Percentiles rank a stretch among this genome's conserved stretches.
Evolutionary conservation across 2,329 filamentous ascomycete species (phyloP).

Genomic region (Hypoxylon sp.): DNA sequence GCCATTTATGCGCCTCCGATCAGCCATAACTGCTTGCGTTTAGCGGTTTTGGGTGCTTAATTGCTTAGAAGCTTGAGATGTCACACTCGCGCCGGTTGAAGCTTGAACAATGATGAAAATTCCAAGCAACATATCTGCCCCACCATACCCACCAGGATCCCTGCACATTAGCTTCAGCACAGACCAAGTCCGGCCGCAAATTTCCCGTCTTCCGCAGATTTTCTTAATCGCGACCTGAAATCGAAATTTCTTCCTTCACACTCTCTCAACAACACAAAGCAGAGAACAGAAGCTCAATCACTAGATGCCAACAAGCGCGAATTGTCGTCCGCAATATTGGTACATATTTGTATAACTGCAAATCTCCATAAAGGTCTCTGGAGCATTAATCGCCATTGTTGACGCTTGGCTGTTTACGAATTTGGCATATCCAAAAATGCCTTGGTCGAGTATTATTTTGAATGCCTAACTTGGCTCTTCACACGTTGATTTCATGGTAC

Average conservation of each 20-base stretch:
- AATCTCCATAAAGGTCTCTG: neutral
- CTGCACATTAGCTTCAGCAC: constrained; percentile 32
- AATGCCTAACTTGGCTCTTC: constrained; percentile 2
- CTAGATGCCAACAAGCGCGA: neutral
- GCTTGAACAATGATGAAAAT: constrained; percentile 32
- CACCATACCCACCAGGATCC: constrained; percentile 32
- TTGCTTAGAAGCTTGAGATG: constrained; percentile 29
- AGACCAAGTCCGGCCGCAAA: constrained; percentile 32
- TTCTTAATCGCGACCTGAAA: constrained; percentile 22
- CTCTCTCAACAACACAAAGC: constrained; percentile 11
- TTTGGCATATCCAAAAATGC: neutral
- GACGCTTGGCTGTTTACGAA: neutral
- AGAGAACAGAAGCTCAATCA: neutral
- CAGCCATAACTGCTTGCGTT: constrained; percentile 70
- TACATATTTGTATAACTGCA: neutral
- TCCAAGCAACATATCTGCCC: constrained; percentile 41
- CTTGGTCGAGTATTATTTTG: neutral
- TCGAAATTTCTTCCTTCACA: constrained; percentile 35
- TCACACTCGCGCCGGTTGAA: constrained; percentile 36
- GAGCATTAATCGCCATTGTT: neutral
- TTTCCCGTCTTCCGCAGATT: constrained; percentile 34
- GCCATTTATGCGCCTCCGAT: constrained; percentile 91
- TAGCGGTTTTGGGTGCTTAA: constrained; percentile 11
- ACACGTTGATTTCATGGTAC: constrained; percentile 22
- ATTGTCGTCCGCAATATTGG: neutral